Base-by-base conservation (phyloP, 331 rosid genomes). In the Erythrophleum ivorense region DNA sequence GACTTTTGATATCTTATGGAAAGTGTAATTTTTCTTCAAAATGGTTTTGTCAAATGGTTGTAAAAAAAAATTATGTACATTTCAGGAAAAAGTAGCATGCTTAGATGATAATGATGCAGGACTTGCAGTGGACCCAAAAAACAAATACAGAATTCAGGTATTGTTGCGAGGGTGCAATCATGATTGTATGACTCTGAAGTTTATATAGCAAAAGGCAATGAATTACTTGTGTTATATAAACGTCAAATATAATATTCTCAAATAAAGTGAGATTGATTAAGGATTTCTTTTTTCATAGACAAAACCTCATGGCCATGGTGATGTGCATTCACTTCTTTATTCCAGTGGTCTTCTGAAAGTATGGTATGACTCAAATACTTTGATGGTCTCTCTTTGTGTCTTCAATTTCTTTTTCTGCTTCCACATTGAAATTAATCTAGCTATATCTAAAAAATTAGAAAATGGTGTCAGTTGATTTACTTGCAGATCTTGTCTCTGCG, bases 291-390 rank as follows among this genome's bases (percentile, higher is more conserved):
- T 14, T 58, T 21, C 9, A 5, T 9, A 95, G 98, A 95, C 98
- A 80, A 95, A 95, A 87, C 98, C 98, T 85, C 98, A 93, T 69
- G 98, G 98, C 50, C 98, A 95, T 79, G 98, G 98, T 36, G 98
- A 95, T 80, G 98, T 93, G 77, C 98, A 95, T 74, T 71, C 96
- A 5, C 98, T 95, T 86, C 97, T 95, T 72, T 88, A 88, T 88
- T 89, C 98, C 73, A 95, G 98, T 13, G 97, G 98, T 85, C 90
- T 93, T 87, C 92, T 95, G 70, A 86, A 88, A 68, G 82, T 6
- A 81, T 95, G 98, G 98, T 93, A 93, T 50, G 91, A 72, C 58
- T 73, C 75, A 63, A 70, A 67, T 31, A 71, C 38, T 77, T 62
- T 65, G 13, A 54, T 65, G 73, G 55, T 68, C 69, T 64, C 52